Evolutionary conservation across 2,329 filamentous ascomycete genomes (phyloP).

Genomic region (Mycocentrospora acerina): DNA sequence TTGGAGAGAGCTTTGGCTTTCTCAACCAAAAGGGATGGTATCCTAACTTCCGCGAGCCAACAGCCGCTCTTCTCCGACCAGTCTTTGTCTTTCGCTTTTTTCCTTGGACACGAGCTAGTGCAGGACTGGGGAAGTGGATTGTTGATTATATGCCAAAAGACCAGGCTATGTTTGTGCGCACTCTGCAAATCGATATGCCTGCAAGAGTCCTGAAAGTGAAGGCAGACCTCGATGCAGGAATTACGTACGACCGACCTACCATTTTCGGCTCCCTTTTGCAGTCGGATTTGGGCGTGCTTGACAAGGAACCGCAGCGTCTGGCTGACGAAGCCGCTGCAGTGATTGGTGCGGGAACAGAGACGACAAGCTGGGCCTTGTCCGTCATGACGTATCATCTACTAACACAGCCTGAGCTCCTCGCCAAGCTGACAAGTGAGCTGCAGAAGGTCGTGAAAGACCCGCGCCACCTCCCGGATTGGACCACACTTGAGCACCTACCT

Average conservation of each 20-base stretch:
- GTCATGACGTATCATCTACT: slow-evolving; percentile 32
- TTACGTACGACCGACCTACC: slow-evolving; percentile 25
- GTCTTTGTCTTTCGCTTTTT: slow-evolving; percentile 31
- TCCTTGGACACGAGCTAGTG: slow-evolving; percentile 22
- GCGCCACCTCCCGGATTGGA: slow-evolving; percentile 16
- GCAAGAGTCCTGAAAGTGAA: slow-evolving; percentile 21
- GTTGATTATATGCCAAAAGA: slow-evolving; percentile 24
- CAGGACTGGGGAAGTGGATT: slow-evolving; percentile 15
- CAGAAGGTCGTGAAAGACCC: slow-evolving; percentile 16
- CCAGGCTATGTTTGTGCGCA: slow-evolving; percentile 20
- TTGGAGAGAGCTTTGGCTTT: slow-evolving; percentile 25
- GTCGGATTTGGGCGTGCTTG: slow-evolving; percentile 14
- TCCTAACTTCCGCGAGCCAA: slow-evolving; percentile 27
- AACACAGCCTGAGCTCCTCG: slow-evolving; percentile 23
- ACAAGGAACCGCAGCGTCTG: slow-evolving; percentile 28
- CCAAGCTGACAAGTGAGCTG: slow-evolving; percentile 28
- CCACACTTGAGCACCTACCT: slow-evolving; percentile 27
- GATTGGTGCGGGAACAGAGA: slow-evolving; percentile 39
- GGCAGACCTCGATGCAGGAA: slow-evolving; percentile 22
- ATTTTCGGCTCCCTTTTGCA: slow-evolving; percentile 24
- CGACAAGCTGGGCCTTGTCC: slow-evolving; percentile 31
- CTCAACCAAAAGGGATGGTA: slow-evolving; percentile 28
- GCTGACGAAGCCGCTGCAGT: slow-evolving; percentile 35
- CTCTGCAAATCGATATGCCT: slow-evolving; percentile 30
- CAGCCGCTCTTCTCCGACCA: slow-evolving; percentile 16